Evolutionary conservation across 2,329 filamentous ascomycete genomes (phyloP).

Genomic region (Clonostachys byssicola): DNA sequence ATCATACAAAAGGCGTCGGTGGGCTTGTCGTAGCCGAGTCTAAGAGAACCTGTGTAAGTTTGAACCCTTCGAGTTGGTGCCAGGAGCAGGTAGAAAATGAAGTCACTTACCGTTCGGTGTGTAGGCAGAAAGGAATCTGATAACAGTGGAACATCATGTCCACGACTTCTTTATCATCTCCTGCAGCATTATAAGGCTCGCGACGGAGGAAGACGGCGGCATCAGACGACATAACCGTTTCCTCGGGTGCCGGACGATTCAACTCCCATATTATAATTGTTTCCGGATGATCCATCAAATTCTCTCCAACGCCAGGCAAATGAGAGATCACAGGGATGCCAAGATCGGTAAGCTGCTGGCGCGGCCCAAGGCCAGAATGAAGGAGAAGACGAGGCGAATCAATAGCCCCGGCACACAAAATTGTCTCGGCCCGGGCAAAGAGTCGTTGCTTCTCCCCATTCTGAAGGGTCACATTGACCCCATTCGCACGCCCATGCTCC

Average conservation of each 20-base stretch:
- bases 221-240: conserved; percentile 89
- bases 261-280: conserved; percentile 70
- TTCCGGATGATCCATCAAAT: conserved; percentile 57
- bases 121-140: conserved; percentile 87
- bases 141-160: conserved; percentile 98
- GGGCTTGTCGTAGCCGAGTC: conserved; percentile 64
- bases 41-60: too few species aligned
- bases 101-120: too few species aligned
- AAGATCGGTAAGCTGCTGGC: conserved; percentile 44
- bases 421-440: conserved; percentile 68
- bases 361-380: conserved; percentile 52
- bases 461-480: conserved; percentile 62
- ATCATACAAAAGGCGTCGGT: conserved; percentile 91
- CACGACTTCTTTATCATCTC: conserved; percentile 68
- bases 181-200: conserved; percentile 62
- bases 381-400: conserved; percentile 70
- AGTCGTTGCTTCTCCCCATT: conserved; percentile 50
- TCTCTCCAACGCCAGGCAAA: conserved; percentile 56
- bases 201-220: conserved; percentile 84
- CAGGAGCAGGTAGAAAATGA: too few species aligned
- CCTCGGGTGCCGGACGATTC: conserved; percentile 67
- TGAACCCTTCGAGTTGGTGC: too few species aligned
- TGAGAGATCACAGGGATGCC: conserved; percentile 52
- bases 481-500: conserved; percentile 63
- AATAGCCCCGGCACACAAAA: conserved; percentile 75